phyloP scores from a whole-genome alignment of 805 yeast species.

The Clavispora carvajalis region DNA sequence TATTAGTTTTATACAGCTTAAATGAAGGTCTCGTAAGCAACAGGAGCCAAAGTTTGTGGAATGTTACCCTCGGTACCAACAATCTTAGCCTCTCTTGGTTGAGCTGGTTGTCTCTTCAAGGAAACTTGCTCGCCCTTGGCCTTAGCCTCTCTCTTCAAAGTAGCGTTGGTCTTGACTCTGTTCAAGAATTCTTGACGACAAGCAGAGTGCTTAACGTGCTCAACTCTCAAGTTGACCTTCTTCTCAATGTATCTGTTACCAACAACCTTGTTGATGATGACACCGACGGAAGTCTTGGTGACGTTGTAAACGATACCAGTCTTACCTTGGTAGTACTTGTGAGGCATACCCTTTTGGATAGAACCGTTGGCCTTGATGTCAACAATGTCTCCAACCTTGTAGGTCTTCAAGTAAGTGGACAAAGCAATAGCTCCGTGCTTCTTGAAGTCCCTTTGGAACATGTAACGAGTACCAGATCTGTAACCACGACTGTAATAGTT shows the following conservation, averaged over 20 bases:
- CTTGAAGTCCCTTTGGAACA: slow-evolving; percentile 99
- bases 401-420: slow-evolving; percentile 95
- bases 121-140: slow-evolving; percentile 83
- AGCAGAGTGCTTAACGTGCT: slow-evolving; percentile 99
- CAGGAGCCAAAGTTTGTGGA: slow-evolving; percentile 98
- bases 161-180: slow-evolving; percentile 97
- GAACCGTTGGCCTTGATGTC: slow-evolving; percentile 99
- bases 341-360: slow-evolving; percentile 99
- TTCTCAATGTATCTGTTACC: slow-evolving; percentile 99
- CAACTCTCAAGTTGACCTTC: slow-evolving; percentile 97
- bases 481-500: slow-evolving; percentile 71
- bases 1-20: slow-evolving; percentile 39
- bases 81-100: slow-evolving; percentile 90
- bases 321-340: slow-evolving; percentile 99
- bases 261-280: slow-evolving; percentile 95
- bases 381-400: slow-evolving; percentile 99
- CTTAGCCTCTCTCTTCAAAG: slow-evolving; percentile 89
- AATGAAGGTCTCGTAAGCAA: slow-evolving; percentile 99
- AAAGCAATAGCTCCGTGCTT: slow-evolving; percentile 91
- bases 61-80: slow-evolving; percentile 76
- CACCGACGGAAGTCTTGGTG: slow-evolving; percentile 98
- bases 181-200: slow-evolving; percentile 98
- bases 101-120: slow-evolving; percentile 98
- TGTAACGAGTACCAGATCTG: slow-evolving; percentile 99
- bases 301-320: slow-evolving; percentile 99